Conservation (phyloP, 176 grass and related monocot genomes). For the Pontederia paniculata region DNA sequence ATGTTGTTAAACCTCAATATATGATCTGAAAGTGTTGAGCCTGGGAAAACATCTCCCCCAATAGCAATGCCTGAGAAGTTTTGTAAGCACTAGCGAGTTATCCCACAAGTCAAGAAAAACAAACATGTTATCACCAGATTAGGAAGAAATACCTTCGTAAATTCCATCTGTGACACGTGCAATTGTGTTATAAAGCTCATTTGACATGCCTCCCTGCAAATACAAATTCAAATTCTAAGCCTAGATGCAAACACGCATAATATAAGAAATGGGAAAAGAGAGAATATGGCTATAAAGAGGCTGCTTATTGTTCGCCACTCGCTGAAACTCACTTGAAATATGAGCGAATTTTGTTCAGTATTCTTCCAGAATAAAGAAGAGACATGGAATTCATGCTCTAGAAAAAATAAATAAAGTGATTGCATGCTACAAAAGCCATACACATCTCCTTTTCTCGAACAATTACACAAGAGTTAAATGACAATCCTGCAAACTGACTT, state of each 20-base stretch:
- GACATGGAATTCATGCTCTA: no score
- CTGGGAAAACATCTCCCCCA: slow-evolving; percentile 98
- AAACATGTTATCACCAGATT: background rate
- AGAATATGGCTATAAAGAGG: no score
- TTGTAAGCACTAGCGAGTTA: background rate
- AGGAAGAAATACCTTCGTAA: slow-evolving; percentile 72
- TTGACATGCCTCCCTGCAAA: slow-evolving; percentile 94
- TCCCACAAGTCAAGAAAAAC: background rate
- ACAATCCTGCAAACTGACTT: no score
- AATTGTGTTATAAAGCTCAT: slow-evolving; percentile 96
- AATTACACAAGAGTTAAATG: no score
- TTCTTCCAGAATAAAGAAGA: no score
- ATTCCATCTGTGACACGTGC: slow-evolving; percentile 97
- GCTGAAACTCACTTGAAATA: no score
- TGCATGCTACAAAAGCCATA: no score
- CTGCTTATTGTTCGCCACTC: no score
- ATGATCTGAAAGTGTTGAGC: slow-evolving; percentile 95
- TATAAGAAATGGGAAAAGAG: background rate
- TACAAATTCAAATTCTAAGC: slow-evolving; percentile 17
- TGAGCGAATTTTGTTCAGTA: no score
- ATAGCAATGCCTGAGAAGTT: slow-evolving; percentile 77
- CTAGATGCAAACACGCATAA: background rate
- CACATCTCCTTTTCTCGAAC: no score
- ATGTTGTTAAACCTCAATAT: slow-evolving; percentile 96
- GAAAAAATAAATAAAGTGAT: no score